Conservation (phyloP, 1,284 basidiomycete species). For the Austropuccinia psidii region DNA sequence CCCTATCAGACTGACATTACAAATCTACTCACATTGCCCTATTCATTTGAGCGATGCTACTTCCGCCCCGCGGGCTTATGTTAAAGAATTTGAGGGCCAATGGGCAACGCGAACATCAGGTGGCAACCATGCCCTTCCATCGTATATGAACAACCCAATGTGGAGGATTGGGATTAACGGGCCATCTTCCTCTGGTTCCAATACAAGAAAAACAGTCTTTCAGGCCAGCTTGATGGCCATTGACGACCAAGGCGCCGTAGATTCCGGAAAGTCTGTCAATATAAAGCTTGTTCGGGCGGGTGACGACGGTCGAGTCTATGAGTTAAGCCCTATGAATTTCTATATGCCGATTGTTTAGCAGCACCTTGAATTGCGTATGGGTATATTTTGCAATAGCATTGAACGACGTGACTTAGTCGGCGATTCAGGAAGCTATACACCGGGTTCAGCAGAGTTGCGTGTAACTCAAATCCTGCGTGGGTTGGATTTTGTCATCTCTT, state of each 20-base stretch:
- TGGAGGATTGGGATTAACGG: constrained; percentile 25
- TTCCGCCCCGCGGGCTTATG: neutral
- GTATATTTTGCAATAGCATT: neutral
- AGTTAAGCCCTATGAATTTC: neutral
- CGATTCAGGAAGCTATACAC: constrained; percentile 30
- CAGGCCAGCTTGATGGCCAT: constrained; percentile 7
- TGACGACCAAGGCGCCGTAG: constrained; percentile 1
- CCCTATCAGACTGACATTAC: neutral
- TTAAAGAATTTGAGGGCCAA: constrained; percentile 11
- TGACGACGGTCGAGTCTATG: constrained; percentile 32
- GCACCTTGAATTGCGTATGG: neutral
- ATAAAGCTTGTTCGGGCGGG: constrained; percentile 25
- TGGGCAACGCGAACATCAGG: constrained; percentile 23
- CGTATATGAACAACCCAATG: constrained; percentile 27
- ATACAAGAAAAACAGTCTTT: neutral
- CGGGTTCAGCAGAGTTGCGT: constrained; percentile 7
- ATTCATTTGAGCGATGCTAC: constrained; percentile 3
- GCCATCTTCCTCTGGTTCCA: neutral
- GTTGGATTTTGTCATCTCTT: neutral
- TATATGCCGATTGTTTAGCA: neutral
- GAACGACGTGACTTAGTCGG: constrained; percentile 20
- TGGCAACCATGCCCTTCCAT: constrained; percentile 12
- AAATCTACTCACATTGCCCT: constrained; percentile 6
- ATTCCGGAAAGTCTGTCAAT: constrained; percentile 22
- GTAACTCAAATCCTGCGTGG: neutral